These are phyloP conservation scores for Aspergillus udagawae DNA, from an alignment of 2,329 filamentous ascomycete genomes.

Conservation along the genomic window DNA sequence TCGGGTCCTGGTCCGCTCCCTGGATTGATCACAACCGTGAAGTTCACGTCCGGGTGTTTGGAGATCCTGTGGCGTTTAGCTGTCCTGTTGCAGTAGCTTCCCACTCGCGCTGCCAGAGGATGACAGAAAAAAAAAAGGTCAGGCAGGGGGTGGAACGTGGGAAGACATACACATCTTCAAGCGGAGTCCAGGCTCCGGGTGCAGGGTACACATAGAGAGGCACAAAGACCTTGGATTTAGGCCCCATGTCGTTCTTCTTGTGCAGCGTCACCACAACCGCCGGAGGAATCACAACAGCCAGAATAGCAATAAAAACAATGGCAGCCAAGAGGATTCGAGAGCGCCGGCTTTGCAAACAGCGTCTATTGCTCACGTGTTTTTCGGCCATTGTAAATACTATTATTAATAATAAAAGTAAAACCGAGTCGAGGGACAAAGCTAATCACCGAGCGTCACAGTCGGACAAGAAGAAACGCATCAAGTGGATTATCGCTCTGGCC, in stretches of 20 bases:
- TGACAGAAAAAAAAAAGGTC: not conserved
- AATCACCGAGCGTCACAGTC: slow-evolving; percentile 14
- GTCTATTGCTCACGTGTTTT: slow-evolving; percentile 32
- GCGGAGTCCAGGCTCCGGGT: slow-evolving; percentile 44
- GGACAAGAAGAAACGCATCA: slow-evolving; percentile 7
- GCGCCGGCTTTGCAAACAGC: slow-evolving; percentile 25
- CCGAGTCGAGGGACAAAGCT: slow-evolving; percentile 2
- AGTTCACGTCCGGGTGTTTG: slow-evolving; percentile 40
- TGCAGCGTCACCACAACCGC: slow-evolving; percentile 32
- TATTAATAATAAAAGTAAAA: slow-evolving; percentile 8
- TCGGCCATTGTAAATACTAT: slow-evolving; percentile 10
- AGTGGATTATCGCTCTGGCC: slow-evolving; percentile 11
- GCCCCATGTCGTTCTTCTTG: slow-evolving; percentile 32
- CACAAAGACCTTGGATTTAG: slow-evolving; percentile 42
- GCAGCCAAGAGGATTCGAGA: slow-evolving; percentile 26
- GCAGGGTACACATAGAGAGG: slow-evolving; percentile 49
- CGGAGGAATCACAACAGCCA: slow-evolving; percentile 29
- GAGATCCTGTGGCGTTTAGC: slow-evolving; percentile 33
- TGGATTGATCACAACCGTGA: slow-evolving; percentile 50
- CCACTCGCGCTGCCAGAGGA: not conserved
- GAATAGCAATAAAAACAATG: slow-evolving; percentile 26
- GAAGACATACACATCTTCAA: slow-evolving; percentile 41
- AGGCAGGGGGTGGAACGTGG: not conserved
- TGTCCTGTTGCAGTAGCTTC: not conserved
- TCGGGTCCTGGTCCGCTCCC: slow-evolving; percentile 45